Base-by-base conservation (phyloP, 371 early-diverging fungal genomes). In the Mortierella sp. region DNA sequence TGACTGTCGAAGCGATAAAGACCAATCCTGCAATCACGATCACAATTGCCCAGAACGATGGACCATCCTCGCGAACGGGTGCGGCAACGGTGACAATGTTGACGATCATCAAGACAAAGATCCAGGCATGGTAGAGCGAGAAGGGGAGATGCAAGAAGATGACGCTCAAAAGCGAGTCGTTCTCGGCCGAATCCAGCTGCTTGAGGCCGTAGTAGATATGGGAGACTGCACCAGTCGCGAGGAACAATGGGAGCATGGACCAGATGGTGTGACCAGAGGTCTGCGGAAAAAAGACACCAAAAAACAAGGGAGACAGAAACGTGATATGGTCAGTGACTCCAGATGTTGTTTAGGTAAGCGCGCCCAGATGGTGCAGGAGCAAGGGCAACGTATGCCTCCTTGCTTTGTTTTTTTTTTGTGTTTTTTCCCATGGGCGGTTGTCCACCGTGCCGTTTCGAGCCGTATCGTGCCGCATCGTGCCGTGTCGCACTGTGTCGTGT, bases 101-200 rank as follows among this genome's bases (percentile, higher is more conserved):
- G 70, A 89, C 59, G 56, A 87, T 83, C 71, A 82, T 79, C 48
- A 87, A 73, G 54, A 86, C 89, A 54, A 86, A 84, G 51, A 89
- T 80, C 87, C 89, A 89, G 49, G 86, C 92, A 81, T 91, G 90
- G 83, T 85, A 90, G 52, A 91, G 80, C 42, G 90, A 89, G 83
- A 91, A 87, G 49, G 92, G 92, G 38, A 89, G 87, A 71, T 90
- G 92, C 62, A 91, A 78, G 52, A 90, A 87, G 58, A 90, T 45
- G 53, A 76, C 79, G 52, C 90, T 87, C 42, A 64, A 78, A 71
- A 79, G 76, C 41, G 80, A 34, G 34, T 34, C 34, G 10, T 34
- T 82, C 13, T 66, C 54, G 27, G 83, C 72, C 19, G 85, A 82
- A 38, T 80, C 80, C 49, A 82, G 63, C 55, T 81, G 80, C 59